Conservation (phyloP, 1,139 yeast species). For the Lodderomyces theae region DNA sequence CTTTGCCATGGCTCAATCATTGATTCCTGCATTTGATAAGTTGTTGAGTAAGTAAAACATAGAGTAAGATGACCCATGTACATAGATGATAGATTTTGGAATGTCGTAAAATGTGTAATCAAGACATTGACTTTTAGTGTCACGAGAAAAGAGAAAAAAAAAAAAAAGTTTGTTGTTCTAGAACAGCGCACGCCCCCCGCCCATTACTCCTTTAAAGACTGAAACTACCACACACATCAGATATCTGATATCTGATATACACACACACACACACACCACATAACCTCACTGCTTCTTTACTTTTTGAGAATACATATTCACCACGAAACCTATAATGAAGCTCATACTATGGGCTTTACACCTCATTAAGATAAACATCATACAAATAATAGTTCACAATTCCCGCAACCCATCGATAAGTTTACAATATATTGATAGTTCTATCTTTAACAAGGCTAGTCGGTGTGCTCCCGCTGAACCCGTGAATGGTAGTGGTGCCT, state of each 20-base stretch:
- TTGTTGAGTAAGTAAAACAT: slow-evolving; percentile 30
- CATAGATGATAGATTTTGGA: slow-evolving; percentile 6
- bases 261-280: background rate
- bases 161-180: no score
- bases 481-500: slow-evolving; percentile 16
- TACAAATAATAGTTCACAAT: slow-evolving; percentile 35
- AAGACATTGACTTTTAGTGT: background rate
- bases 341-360: slow-evolving; percentile 33
- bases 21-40: slow-evolving; percentile 93
- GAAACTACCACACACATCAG: background rate
- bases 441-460: slow-evolving; percentile 31
- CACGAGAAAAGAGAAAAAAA: no score
- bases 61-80: slow-evolving; percentile 16
- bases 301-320: background rate
- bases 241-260: slow-evolving; percentile 1
- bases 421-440: slow-evolving; percentile 34
- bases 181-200: slow-evolving; percentile 1
- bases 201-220: no score
- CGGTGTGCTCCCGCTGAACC: slow-evolving; percentile 22
- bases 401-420: slow-evolving; percentile 35
- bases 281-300: background rate
- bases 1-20: slow-evolving; percentile 92
- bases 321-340: slow-evolving; percentile 25
- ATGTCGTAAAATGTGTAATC: background rate
- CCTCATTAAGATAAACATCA: slow-evolving; percentile 36